Evolutionary conservation across 208 protist species (phyloP).

Genomic region (Acanthamoeba lenticulata): DNA sequence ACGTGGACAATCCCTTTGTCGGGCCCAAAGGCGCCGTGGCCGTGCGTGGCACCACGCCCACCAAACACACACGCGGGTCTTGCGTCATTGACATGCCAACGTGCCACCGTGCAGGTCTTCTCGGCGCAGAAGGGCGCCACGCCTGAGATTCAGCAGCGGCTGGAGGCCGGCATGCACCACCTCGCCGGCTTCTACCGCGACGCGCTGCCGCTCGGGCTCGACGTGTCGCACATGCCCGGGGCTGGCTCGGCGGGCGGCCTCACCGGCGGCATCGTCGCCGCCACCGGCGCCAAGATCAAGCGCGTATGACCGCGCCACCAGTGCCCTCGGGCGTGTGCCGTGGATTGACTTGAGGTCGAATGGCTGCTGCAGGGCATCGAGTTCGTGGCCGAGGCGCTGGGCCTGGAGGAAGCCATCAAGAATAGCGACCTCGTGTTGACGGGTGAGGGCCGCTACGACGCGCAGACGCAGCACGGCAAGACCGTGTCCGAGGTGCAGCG

Average conservation of each 20-base stretch:
- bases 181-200: neutral
- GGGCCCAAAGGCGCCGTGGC: conserved; percentile 64
- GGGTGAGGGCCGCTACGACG: conserved; percentile 68
- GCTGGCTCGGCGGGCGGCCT: conserved; percentile 60
- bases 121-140: conserved; percentile 70
- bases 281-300: conserved; percentile 51
- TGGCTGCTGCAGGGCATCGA: conserved; percentile 27
- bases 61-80: too few species aligned
- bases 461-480: conserved; percentile 60
- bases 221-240: conserved; percentile 44
- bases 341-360: neutral
- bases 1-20: conserved; percentile 66
- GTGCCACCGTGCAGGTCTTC: conserved; percentile 6
- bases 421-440: conserved; percentile 62
- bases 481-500: conserved; percentile 5
- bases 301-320: too few species aligned
- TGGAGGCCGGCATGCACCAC: conserved; percentile 57
- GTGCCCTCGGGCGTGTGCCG: too few species aligned
- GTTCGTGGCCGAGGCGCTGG: conserved; percentile 48
- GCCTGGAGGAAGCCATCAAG: conserved; percentile 47
- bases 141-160: conserved; percentile 3
- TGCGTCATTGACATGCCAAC: neutral
- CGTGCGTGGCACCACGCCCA: too few species aligned
- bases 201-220: neutral
- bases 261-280: conserved; percentile 29